phyloP scores from a whole-genome alignment of 805 yeast genomes.

The Starmerella bombicola region DNA sequence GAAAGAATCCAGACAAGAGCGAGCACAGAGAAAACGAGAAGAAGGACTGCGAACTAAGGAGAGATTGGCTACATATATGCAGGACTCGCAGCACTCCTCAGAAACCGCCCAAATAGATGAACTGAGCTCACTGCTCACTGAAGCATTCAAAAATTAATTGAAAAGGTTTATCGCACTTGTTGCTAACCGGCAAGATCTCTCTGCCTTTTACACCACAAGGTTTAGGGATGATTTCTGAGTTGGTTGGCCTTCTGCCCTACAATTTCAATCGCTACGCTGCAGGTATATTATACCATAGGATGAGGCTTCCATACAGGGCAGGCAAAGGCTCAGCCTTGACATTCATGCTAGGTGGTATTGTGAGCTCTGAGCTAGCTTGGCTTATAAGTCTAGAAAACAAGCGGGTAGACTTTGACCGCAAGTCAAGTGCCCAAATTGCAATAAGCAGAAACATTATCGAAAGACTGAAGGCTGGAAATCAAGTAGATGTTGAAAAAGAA shows the following conservation, averaged over 20 bases:
- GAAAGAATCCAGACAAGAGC: constrained; percentile 45
- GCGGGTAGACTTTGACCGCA: constrained; percentile 32
- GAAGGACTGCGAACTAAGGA: constrained; percentile 10
- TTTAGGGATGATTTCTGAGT: no score
- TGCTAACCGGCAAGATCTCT: no score
- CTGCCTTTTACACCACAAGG: no score
- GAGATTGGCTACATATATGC: no score
- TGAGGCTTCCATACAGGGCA: neutral
- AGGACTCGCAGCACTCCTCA: no score
- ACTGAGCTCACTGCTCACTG: no score
- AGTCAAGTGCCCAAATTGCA: constrained; percentile 31
- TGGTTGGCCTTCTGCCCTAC: no score
- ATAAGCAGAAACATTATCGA: constrained; percentile 33
- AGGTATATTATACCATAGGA: no score
- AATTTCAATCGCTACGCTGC: no score
- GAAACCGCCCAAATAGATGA: no score
- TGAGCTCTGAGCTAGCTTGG: constrained; percentile 38
- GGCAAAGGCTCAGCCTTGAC: constrained; percentile 1
- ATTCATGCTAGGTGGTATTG: constrained; percentile 32
- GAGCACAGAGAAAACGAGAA: constrained; percentile 23
- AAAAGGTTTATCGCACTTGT: no score
- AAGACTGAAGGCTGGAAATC: constrained; percentile 32
- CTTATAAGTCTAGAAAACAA: constrained; percentile 35
- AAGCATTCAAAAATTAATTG: no score
- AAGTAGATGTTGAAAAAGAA: constrained; percentile 35